phyloP scores from a whole-genome alignment of 768 basidiomycete genomes.

The Leccinum uliginosum region DNA sequence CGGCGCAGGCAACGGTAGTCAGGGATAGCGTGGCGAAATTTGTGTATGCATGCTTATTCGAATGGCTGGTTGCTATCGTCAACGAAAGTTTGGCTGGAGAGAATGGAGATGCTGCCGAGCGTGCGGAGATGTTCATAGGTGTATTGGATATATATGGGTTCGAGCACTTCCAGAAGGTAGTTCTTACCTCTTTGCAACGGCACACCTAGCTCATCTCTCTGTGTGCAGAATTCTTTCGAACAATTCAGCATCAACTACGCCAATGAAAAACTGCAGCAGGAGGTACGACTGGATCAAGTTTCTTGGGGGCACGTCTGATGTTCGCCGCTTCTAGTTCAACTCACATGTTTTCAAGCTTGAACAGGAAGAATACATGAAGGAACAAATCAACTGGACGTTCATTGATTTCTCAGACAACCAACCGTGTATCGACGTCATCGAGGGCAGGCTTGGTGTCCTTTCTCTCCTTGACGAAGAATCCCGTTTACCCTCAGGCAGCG shows the following conservation, averaged over 20 bases:
- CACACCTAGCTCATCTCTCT: slow-evolving; percentile 4
- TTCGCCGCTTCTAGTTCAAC: slow-evolving; percentile 66
- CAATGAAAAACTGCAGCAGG: slow-evolving; percentile 96
- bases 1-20: slow-evolving; percentile 87
- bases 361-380: slow-evolving; percentile 98
- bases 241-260: slow-evolving; percentile 99
- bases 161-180: slow-evolving; percentile 93
- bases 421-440: slow-evolving; percentile 97
- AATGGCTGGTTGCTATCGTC: slow-evolving; percentile 96
- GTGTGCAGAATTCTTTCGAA: slow-evolving; percentile 78
- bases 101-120: slow-evolving; percentile 81
- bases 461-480: slow-evolving; percentile 97
- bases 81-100: slow-evolving; percentile 98
- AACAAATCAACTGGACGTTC: slow-evolving; percentile 99
- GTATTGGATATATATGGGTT: slow-evolving; percentile 98
- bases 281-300: slow-evolving; percentile 47
- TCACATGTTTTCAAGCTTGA: slow-evolving; percentile 99
- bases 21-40: slow-evolving; percentile 97
- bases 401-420: slow-evolving; percentile 99
- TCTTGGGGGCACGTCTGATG: slow-evolving; percentile 10
- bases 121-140: slow-evolving; percentile 98
- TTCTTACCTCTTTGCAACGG: background rate
- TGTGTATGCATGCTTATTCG: slow-evolving; percentile 97
- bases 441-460: slow-evolving; percentile 93
- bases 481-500: slow-evolving; percentile 88